Percentiles rank a stretch among this genome's conserved stretches.
Conservation (phyloP, 2,329 filamentous ascomycete species). For the Xylariomycetidae sp. region DNA sequence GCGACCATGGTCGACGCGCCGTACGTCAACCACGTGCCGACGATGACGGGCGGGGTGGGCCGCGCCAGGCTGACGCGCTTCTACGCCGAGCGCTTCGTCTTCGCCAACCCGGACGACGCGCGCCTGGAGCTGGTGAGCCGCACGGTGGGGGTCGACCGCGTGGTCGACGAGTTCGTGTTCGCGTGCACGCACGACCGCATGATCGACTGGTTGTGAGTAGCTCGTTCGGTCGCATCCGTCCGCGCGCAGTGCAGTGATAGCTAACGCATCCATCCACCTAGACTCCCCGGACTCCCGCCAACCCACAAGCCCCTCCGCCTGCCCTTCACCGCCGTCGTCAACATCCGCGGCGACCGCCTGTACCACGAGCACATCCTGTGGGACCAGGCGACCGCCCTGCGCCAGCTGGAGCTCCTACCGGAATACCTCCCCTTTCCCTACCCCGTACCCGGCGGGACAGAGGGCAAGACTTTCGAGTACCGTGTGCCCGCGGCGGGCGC, state of each 20-base stretch:
- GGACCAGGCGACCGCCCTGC: constrained; percentile 59
- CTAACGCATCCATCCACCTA: too few species aligned
- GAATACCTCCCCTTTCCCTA: constrained; percentile 61
- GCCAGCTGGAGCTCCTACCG: constrained; percentile 56
- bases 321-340: constrained; percentile 60
- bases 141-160: constrained; percentile 64
- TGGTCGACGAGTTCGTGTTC: constrained; percentile 66
- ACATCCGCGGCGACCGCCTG: constrained; percentile 60
- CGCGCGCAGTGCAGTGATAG: too few species aligned
- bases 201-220: constrained; percentile 63
- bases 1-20: constrained; percentile 74
- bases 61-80: constrained; percentile 57
- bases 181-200: constrained; percentile 55
- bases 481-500: constrained; percentile 53
- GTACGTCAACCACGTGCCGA: constrained; percentile 73
- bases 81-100: constrained; percentile 70
- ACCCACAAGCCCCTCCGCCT: constrained; percentile 49
- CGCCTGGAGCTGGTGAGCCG: constrained; percentile 63
- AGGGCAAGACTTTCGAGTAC: constrained; percentile 43
- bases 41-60: constrained; percentile 62
- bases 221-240: too few species aligned
- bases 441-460: constrained; percentile 33
- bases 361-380: constrained; percentile 68
- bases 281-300: constrained; percentile 53
- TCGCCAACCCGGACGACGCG: constrained; percentile 63